Conservation (phyloP, 2,329 filamentous ascomycete species). For the Aspergillus ochraceoroseus region DNA sequence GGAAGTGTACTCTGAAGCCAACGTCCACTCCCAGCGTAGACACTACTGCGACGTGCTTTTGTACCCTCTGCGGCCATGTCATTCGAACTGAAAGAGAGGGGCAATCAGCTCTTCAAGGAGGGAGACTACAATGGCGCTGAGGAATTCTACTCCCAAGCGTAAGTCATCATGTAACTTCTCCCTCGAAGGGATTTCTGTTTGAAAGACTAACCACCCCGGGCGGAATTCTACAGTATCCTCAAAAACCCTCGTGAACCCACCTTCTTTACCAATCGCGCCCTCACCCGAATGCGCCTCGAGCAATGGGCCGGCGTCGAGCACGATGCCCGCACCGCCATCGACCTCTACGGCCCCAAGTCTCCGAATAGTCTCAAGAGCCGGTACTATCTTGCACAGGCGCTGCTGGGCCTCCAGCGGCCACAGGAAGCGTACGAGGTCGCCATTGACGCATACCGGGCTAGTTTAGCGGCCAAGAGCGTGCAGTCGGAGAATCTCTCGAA, state of each 20-base stretch:
- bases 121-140: slow-evolving; percentile 45
- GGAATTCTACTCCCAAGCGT: slow-evolving; percentile 47
- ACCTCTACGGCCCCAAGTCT: slow-evolving; percentile 51
- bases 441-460: slow-evolving; percentile 66
- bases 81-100: slow-evolving; percentile 42
- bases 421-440: slow-evolving; percentile 69
- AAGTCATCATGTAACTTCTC: too few species aligned
- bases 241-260: slow-evolving; percentile 70
- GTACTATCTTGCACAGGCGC: slow-evolving; percentile 78
- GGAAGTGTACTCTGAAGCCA: too few species aligned
- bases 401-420: slow-evolving; percentile 66
- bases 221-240: too few species aligned
- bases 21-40: too few species aligned
- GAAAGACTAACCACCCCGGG: too few species aligned
- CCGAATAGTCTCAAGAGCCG: slow-evolving; percentile 70
- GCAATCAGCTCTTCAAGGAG: slow-evolving; percentile 45
- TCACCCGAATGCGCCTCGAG: slow-evolving; percentile 69
- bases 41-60: too few species aligned
- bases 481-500: slow-evolving; percentile 66
- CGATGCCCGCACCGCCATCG: slow-evolving; percentile 72
- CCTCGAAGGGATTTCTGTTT: too few species aligned
- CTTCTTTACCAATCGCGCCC: slow-evolving; percentile 84
- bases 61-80: slow-evolving; percentile 29
- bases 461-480: slow-evolving; percentile 58
- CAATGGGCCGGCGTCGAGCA: slow-evolving; percentile 69